These are phyloP conservation scores for Raphanus sativus DNA, from an alignment of 345 rosid genomes.

Conservation along the genomic window DNA sequence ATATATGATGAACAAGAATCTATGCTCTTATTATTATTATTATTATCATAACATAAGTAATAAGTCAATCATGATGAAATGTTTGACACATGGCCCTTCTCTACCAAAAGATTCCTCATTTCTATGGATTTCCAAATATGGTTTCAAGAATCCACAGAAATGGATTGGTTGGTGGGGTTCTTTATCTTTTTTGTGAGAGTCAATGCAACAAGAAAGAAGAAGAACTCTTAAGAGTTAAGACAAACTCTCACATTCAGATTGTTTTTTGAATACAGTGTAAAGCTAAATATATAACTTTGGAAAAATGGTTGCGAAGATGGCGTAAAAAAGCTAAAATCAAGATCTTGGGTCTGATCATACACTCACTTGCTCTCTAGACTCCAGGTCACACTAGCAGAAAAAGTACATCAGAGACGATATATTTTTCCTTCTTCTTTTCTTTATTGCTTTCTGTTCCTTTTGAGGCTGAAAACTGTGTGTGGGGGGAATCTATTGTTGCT, in stretches of 20 bases:
- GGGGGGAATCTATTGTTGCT: conserved; percentile 34
- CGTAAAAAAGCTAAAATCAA: conserved; percentile 23
- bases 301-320: conserved; percentile 6
- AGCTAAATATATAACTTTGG: no score
- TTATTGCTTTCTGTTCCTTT: conserved; percentile 30
- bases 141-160: background rate
- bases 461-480: conserved; percentile 11
- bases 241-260: conserved; percentile 9
- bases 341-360: conserved; percentile 9
- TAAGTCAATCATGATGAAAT: conserved; percentile 26
- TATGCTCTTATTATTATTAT: conserved; percentile 28
- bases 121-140: conserved; percentile 1
- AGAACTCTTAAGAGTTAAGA: conserved; percentile 3
- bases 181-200: background rate
- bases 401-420: conserved; percentile 7
- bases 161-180: conserved; percentile 4
- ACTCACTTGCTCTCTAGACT: conserved; percentile 32
- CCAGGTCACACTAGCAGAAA: conserved; percentile 23
- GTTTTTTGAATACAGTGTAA: no score
- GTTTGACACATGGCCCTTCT: conserved; percentile 26
- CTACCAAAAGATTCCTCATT: conserved; percentile 24
- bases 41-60: no score
- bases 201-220: conserved; percentile 13
- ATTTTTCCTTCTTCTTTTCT: background rate
- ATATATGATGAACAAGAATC: conserved; percentile 17